phyloP scores from a whole-genome alignment of 768 basidiomycete species.

The Tylopilus vinaceipallidus region DNA sequence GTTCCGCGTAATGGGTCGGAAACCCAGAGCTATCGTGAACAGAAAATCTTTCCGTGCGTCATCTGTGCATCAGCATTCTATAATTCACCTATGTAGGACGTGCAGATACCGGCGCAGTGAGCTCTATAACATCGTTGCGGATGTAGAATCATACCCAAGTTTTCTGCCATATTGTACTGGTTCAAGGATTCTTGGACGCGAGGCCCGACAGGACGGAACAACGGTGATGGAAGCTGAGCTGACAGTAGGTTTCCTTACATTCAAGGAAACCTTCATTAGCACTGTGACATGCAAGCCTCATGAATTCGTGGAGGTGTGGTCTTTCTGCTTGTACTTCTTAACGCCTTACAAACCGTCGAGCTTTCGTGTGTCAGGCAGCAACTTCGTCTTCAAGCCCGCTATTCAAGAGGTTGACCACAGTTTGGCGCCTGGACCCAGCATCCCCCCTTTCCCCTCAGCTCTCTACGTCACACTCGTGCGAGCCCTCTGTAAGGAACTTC shows the following conservation, averaged over 20 bases:
- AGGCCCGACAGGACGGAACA: conserved; percentile 30
- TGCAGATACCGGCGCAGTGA: conserved; percentile 73
- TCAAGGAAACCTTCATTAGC: conserved; percentile 86
- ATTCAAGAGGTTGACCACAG: conserved; percentile 68
- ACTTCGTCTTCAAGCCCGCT: conserved; percentile 70
- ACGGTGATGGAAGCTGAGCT: conserved; percentile 78
- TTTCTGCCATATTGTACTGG: conserved; percentile 89
- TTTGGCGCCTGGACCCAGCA: conserved; percentile 71
- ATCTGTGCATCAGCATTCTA: background rate
- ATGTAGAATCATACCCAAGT: conserved; percentile 79
- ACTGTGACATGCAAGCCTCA: conserved; percentile 77
- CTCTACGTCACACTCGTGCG: conserved; percentile 17
- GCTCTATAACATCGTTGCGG: conserved; percentile 83
- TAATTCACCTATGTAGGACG: conserved; percentile 12
- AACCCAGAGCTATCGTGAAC: conserved; percentile 72
- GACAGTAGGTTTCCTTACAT: conserved; percentile 82
- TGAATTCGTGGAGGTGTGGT: conserved; percentile 66
- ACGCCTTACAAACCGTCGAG: conserved; percentile 4
- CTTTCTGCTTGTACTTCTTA: conserved; percentile 1
- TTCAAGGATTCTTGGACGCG: conserved; percentile 56
- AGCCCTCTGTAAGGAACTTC: background rate
- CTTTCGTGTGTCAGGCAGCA: conserved; percentile 49
- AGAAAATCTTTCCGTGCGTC: conserved; percentile 85
- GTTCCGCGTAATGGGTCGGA: conserved; percentile 34
- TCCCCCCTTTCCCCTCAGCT: conserved; percentile 42